These are phyloP conservation scores for Saturnispora silvae DNA, from an alignment of 805 yeast genomes.

Conservation along the genomic window DNA sequence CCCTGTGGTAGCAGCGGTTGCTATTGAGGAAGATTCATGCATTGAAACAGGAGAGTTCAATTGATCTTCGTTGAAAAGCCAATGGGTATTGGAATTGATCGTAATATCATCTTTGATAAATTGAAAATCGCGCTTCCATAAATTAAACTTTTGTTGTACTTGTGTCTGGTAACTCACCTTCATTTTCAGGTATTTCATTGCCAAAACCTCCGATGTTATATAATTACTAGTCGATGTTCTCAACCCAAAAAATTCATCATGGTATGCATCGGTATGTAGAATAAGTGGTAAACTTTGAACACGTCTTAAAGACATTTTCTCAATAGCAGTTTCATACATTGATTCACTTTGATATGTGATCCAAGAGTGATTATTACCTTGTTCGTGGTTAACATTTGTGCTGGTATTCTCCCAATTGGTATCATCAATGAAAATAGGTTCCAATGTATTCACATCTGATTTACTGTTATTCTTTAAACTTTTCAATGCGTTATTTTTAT, in stretches of 20 bases:
- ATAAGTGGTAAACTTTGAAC: slow-evolving; percentile 4
- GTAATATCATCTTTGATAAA: slow-evolving; percentile 1
- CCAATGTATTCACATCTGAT: not conserved
- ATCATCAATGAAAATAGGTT: not conserved
- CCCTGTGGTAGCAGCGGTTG: too few species aligned
- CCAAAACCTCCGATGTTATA: slow-evolving; percentile 13
- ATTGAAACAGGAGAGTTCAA: not conserved
- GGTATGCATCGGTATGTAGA: not conserved
- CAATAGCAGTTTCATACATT: slow-evolving; percentile 3
- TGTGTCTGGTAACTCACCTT: slow-evolving; percentile 10
- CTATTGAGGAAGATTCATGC: not conserved
- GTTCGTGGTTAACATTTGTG: not conserved
- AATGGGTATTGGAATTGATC: slow-evolving; percentile 5
- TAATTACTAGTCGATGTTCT: slow-evolving; percentile 6
- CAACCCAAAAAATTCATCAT: slow-evolving; percentile 5
- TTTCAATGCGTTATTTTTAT: too few species aligned
- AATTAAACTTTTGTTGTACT: slow-evolving; percentile 6
- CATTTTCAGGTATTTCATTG: slow-evolving; percentile 11
- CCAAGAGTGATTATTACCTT: slow-evolving; percentile 4
- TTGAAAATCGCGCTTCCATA: slow-evolving; percentile 6
- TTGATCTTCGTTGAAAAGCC: slow-evolving; percentile 1
- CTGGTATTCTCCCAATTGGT: slow-evolving; percentile 1
- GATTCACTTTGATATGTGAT: slow-evolving; percentile 6
- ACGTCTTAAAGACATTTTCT: slow-evolving; percentile 1
- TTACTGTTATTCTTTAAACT: too few species aligned